Conservation (phyloP, 345 rosid genomes). For the Citrus glauca region DNA sequence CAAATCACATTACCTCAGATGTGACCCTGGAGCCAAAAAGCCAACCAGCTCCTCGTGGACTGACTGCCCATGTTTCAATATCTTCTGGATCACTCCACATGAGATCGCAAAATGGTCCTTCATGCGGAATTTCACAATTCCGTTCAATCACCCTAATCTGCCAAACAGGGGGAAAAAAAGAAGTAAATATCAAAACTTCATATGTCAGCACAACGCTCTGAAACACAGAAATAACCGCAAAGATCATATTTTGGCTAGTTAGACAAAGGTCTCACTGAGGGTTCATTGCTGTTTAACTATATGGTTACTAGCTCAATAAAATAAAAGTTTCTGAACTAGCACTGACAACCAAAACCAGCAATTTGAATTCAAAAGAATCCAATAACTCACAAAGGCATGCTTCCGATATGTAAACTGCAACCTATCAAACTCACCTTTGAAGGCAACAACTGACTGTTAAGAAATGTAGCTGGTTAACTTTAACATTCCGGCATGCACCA, state of each 20-base stretch:
- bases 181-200: conserved; percentile 3
- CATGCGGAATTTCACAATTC: conserved; percentile 97
- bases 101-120: conserved; percentile 99
- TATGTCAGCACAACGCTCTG: background rate
- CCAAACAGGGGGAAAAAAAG: conserved; percentile 12
- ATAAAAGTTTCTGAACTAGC: background rate
- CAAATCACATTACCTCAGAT: conserved; percentile 62
- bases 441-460: background rate
- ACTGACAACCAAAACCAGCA: background rate
- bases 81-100: conserved; percentile 99
- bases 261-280: background rate
- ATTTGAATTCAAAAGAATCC: background rate
- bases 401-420: background rate
- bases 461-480: background rate
- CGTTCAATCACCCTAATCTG: conserved; percentile 93
- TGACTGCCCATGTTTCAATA: conserved; percentile 99
- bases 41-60: conserved; percentile 99
- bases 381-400: background rate
- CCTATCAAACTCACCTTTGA: background rate
- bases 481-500: background rate
- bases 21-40: conserved; percentile 99
- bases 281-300: background rate
- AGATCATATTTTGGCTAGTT: background rate
- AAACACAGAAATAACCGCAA: background rate
- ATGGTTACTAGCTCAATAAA: background rate